Evolutionary conservation across 106 monocot genomes (phyloP).

Genomic region (Gastrodia elata): DNA sequence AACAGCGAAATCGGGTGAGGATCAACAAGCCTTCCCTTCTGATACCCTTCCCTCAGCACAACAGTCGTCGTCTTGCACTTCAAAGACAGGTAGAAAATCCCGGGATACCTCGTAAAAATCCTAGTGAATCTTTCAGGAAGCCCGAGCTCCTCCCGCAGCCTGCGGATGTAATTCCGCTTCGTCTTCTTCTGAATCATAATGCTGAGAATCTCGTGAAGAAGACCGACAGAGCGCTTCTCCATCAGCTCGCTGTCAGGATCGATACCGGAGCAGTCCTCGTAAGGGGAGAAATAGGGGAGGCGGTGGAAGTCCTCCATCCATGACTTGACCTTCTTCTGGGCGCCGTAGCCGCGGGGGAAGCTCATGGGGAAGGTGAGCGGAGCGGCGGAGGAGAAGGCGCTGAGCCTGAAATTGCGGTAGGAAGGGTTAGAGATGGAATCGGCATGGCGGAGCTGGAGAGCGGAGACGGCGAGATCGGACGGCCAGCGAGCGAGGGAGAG

Average conservation of each 20-base stretch:
- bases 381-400: conserved; percentile 10
- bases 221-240: conserved; percentile 84
- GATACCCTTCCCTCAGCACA: conserved; percentile 73
- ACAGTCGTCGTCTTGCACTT: conserved; percentile 99
- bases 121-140: conserved; percentile 78
- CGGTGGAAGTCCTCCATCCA: conserved; percentile 95
- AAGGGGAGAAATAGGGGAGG: conserved; percentile 89
- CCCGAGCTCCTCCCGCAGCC: conserved; percentile 64
- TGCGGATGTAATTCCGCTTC: conserved; percentile 71
- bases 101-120: conserved; percentile 87
- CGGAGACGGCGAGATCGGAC: conserved; percentile 40
- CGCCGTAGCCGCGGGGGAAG: conserved; percentile 63
- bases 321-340: conserved; percentile 63
- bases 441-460: conserved; percentile 38
- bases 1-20: conserved; percentile 48
- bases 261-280: conserved; percentile 64
- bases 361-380: conserved; percentile 59
- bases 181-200: conserved; percentile 85
- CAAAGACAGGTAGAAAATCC: conserved; percentile 85
- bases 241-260: conserved; percentile 74
- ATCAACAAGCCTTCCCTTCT: conserved; percentile 75
- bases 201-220: conserved; percentile 82
- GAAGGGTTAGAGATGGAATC: conserved; percentile 7
- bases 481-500: conserved; percentile 28
- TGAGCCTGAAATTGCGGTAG: conserved; percentile 37